Evolutionary conservation across 148 eudicot species (phyloP).

Genomic region (Silene conica): DNA sequence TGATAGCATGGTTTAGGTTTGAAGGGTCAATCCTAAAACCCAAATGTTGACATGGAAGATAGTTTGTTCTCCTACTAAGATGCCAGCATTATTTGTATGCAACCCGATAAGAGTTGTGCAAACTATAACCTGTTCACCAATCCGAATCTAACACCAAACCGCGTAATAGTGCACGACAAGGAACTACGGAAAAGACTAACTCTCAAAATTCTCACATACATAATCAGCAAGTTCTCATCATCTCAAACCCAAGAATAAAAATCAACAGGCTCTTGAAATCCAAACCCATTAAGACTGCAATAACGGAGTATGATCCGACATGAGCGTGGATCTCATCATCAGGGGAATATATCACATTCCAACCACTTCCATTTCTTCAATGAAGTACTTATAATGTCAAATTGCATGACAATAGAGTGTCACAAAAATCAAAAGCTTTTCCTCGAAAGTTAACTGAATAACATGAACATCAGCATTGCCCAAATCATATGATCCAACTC

Average conservation of each 20-base stretch:
- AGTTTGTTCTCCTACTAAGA: too few relatives aligned
- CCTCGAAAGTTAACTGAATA: background rate
- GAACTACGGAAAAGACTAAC: too few relatives aligned
- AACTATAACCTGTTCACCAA: too few relatives aligned
- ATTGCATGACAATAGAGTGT: background rate
- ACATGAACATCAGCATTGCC: background rate
- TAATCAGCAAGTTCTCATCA: background rate
- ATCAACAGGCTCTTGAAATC: background rate
- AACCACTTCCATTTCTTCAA: background rate
- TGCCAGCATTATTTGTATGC: too few relatives aligned
- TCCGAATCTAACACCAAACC: too few relatives aligned
- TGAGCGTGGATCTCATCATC: too few relatives aligned
- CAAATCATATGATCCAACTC: background rate
- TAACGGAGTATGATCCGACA: too few relatives aligned
- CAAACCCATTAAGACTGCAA: background rate
- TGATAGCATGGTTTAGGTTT: background rate
- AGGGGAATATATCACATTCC: background rate
- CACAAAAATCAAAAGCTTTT: background rate
- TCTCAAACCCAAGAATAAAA: background rate
- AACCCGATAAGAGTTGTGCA: too few relatives aligned
- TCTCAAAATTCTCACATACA: background rate
- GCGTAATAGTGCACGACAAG: too few relatives aligned
- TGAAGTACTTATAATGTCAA: background rate
- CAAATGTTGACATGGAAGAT: too few relatives aligned
- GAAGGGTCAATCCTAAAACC: too few relatives aligned